A percentile compares a stretch with the other conserved stretches of the same genome.
These are phyloP conservation scores for Lepiota brunneoincarnata DNA, from an alignment of 768 basidiomycete species.

Conservation along the genomic window DNA sequence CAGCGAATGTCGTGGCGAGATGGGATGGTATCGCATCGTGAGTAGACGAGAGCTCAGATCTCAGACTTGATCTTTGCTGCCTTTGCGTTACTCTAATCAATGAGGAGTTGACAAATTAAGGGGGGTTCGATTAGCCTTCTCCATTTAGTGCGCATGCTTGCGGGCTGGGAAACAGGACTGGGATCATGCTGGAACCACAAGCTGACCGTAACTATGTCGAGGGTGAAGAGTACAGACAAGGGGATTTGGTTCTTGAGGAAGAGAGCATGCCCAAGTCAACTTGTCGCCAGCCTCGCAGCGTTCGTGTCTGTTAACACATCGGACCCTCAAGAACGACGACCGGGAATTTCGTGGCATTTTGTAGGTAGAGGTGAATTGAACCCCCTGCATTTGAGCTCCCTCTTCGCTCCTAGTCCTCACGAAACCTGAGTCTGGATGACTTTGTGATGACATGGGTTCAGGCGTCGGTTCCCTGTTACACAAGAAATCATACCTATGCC, in stretches of 20 bases:
- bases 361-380: not conserved
- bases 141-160: conserved; percentile 43
- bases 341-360: conserved; percentile 22
- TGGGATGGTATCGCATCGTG: conserved; percentile 75
- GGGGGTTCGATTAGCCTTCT: conserved; percentile 30
- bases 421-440: not conserved
- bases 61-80: conserved; percentile 54
- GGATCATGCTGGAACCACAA: not conserved
- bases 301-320: conserved; percentile 51
- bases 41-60: conserved; percentile 63
- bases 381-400: not conserved
- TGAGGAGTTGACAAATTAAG: not conserved
- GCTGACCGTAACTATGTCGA: not conserved
- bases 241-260: conserved; percentile 81
- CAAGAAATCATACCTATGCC: too few species aligned
- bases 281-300: conserved; percentile 62
- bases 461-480: not conserved
- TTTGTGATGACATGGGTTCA: conserved; percentile 1
- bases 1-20: conserved; percentile 69
- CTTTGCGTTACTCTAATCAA: conserved; percentile 38
- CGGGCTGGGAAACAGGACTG: conserved; percentile 68
- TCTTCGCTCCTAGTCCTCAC: not conserved
- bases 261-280: conserved; percentile 65
- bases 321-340: conserved; percentile 43
- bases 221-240: conserved; percentile 49